These are phyloP conservation scores for Thamnidium elegans DNA, from an alignment of 192 early-diverging fungal species.

Conservation along the genomic window DNA sequence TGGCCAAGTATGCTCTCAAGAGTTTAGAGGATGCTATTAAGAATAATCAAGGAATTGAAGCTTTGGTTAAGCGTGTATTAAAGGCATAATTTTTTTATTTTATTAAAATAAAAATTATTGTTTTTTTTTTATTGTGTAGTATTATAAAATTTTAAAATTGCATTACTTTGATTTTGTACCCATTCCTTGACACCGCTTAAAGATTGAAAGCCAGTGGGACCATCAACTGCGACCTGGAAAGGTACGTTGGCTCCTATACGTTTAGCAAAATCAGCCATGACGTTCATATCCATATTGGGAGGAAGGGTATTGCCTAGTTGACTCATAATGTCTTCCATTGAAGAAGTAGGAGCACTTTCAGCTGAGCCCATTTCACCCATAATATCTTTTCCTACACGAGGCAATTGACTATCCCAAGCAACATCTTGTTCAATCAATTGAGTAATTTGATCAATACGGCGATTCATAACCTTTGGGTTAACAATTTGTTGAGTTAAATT, in stretches of 20 bases:
- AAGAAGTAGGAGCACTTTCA: not conserved
- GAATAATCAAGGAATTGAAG: slow-evolving; percentile 44
- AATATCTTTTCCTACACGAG: slow-evolving; percentile 12
- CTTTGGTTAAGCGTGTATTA: slow-evolving; percentile 26
- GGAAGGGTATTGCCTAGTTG: slow-evolving; percentile 35
- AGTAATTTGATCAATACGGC: slow-evolving; percentile 29
- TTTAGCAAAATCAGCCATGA: not conserved
- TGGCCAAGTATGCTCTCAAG: slow-evolving; percentile 86
- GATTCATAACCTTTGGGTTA: slow-evolving; percentile 29
- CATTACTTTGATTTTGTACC: slow-evolving; percentile 1
- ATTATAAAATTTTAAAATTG: not conserved
- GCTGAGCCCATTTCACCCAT: too few species aligned
- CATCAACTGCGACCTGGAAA: slow-evolving; percentile 9
- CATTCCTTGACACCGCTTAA: slow-evolving; percentile 10
- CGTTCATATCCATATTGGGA: slow-evolving; percentile 30
- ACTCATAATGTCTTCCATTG: slow-evolving; percentile 21
- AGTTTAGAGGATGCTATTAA: slow-evolving; percentile 76
- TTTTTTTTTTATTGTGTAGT: not conserved
- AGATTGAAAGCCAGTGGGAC: not conserved
- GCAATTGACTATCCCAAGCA: slow-evolving; percentile 34
- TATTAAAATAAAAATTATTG: not conserved
- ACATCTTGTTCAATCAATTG: slow-evolving; percentile 38
- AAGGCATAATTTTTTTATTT: slow-evolving; percentile 3
- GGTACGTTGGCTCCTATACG: not conserved
- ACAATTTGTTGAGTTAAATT: slow-evolving; percentile 31